phyloP scores from a whole-genome alignment of 1,139 yeast species.

The Maudiozyma humilis region DNA sequence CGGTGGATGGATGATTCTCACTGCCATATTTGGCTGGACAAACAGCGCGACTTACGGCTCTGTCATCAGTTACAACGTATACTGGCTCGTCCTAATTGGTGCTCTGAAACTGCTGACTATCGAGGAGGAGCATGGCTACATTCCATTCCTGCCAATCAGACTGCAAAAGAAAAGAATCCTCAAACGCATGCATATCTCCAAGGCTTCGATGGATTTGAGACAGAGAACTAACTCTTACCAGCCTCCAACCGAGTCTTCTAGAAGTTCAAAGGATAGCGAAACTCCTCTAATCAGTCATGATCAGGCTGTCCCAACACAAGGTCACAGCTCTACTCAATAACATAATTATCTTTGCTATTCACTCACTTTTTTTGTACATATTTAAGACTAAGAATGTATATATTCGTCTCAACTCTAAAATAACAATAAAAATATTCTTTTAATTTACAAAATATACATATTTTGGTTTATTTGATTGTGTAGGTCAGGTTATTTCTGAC shows the following conservation, averaged over 20 bases:
- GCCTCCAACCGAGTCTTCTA: slow-evolving; percentile 7
- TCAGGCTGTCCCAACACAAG: not conserved
- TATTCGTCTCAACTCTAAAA: not conserved
- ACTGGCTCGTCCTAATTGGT: slow-evolving; percentile 61
- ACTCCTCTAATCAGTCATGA: slow-evolving; percentile 20
- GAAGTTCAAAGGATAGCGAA: slow-evolving; percentile 27
- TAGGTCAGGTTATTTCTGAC: not conserved
- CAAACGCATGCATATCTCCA: slow-evolving; percentile 36
- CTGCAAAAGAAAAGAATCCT: slow-evolving; percentile 52
- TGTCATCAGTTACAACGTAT: slow-evolving; percentile 62
- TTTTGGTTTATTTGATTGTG: not conserved
- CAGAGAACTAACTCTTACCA: not conserved
- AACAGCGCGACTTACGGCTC: slow-evolving; percentile 93
- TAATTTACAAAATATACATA: not conserved
- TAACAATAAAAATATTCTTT: not conserved
- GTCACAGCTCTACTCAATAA: not conserved
- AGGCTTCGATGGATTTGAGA: slow-evolving; percentile 22
- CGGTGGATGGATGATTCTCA: slow-evolving; percentile 89
- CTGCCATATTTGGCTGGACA: slow-evolving; percentile 92
- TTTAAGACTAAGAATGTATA: not conserved
- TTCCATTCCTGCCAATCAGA: slow-evolving; percentile 51
- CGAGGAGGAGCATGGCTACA: slow-evolving; percentile 56
- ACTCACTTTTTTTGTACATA: not conserved
- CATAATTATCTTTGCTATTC: not conserved
- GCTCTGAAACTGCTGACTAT: slow-evolving; percentile 44